Evolutionary conservation across 2,329 filamentous ascomycete genomes (phyloP), one percentile per base, ranked within the genome.

Genomic region (Monilinia polystroma): DNA sequence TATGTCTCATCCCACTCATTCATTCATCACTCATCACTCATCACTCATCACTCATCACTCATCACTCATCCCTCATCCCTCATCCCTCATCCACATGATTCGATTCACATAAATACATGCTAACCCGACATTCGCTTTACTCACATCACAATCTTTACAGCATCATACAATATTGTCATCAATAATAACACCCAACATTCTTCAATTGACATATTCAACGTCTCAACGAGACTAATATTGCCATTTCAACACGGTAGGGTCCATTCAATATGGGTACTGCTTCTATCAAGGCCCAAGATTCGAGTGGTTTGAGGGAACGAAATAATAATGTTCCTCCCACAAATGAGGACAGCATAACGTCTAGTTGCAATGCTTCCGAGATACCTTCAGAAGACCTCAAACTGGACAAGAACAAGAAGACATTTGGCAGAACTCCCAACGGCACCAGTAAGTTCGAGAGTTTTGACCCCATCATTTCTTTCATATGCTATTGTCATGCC

Each of bases 361-460:
- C 47, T 20, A 35, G n/a, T 18, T 68, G 68, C 62, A 71, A 66
- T 63, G 67, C 51, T n/a, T 59, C 60, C 51, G 55, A 69, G n/a
- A 69, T 67, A 10, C 64, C 70, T 10, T 52, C 63, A 41, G 63
- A 47, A 38, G 68, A 71, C 20, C 52, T 68, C 35, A 80, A 82
- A 54, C 63, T 57, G 8, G 43, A 47, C 68, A 83, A 84, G 69
- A 80, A 84, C 69, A 88, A 87, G 77, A 94, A 92, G 82, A 97
- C 93, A 0, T 97, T 91, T 82, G 94, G 94, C 66, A 88, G 93
- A 71, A 97, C 94, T 18, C 92, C 92, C 41, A 90, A 93, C 80
- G 94, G 94, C 75, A 96, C 87, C 80, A 88, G 94, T 97, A 85
- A 79, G 91, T 70, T 14, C 8, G 8, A 16, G 20, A 4, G n/a